Percentiles rank a stretch among this genome's conserved stretches.
Evolutionary conservation across 2,329 filamentous ascomycete genomes (phyloP).

Genomic region (Ophiostoma piceae): DNA sequence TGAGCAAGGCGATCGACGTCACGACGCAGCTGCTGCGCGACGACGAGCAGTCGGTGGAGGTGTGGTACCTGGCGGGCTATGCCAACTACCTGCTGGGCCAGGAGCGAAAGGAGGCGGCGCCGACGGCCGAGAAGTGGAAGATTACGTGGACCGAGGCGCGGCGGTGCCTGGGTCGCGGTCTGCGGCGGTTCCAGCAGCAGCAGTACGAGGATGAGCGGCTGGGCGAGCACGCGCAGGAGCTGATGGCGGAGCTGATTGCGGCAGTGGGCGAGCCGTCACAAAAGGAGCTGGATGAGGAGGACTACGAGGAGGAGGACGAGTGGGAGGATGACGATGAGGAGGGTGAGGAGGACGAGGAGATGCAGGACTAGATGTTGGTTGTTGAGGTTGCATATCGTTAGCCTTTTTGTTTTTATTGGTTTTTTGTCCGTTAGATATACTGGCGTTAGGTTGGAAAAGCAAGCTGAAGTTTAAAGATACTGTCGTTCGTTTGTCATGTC

Average conservation of each 20-base stretch:
- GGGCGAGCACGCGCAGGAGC: conserved; percentile 67
- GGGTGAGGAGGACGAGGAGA: conserved; percentile 35
- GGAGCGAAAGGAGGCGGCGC: conserved; percentile 32
- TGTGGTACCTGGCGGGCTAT: conserved; percentile 96
- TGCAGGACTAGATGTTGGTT: conserved; percentile 8
- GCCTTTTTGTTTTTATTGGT: background rate
- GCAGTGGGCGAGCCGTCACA: conserved; percentile 58
- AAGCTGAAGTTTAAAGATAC: background rate
- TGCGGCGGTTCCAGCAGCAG: conserved; percentile 70
- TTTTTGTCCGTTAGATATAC: background rate
- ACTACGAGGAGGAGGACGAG: conserved; percentile 51
- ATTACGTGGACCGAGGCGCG: conserved; percentile 67
- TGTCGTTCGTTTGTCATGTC: background rate
- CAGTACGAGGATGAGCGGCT: conserved; percentile 82
- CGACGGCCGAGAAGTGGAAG: conserved; percentile 40
- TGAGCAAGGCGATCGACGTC: conserved; percentile 77
- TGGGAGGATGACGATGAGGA: conserved; percentile 47
- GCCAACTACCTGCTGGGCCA: conserved; percentile 71
- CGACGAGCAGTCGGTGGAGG: conserved; percentile 90
- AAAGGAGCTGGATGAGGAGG: conserved; percentile 47
- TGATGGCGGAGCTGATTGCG: conserved; percentile 58
- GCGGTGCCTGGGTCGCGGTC: conserved; percentile 75
- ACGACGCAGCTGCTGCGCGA: conserved; percentile 78
- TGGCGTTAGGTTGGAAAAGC: conserved; percentile 3
- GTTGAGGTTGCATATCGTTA: background rate